These are phyloP conservation scores for Penicillium arizonense DNA, from an alignment of 495 filamentous ascomycete genomes.

Conservation along the genomic window DNA sequence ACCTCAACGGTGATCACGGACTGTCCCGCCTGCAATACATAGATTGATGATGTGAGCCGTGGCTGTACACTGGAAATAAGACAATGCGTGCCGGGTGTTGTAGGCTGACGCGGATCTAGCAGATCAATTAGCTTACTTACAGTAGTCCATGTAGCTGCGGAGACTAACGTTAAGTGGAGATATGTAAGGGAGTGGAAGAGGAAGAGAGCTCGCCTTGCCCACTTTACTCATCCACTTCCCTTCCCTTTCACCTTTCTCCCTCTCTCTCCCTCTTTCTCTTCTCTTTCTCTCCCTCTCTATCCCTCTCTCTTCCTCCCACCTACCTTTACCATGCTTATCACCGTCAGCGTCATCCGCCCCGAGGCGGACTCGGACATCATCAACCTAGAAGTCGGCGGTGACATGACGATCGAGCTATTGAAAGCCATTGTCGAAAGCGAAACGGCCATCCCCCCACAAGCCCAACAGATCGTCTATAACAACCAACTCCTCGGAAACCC, in stretches of 20 bases:
- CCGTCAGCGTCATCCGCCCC: conserved; percentile 76
- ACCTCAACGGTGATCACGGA: too few relatives aligned
- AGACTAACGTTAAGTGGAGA: conserved; percentile 6
- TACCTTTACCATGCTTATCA: conserved; percentile 58
- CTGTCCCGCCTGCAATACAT: too few relatives aligned
- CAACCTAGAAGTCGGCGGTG: conserved; percentile 76
- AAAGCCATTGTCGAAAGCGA: conserved; percentile 78
- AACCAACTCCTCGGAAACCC: conserved; percentile 77
- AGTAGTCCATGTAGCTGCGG: too few relatives aligned
- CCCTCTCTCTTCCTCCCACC: not conserved
- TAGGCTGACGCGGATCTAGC: too few relatives aligned
- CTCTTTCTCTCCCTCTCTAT: not conserved
- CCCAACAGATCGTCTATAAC: conserved; percentile 77
- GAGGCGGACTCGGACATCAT: conserved; percentile 76
- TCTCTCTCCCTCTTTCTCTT: conserved; percentile 3
- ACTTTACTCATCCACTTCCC: conserved; percentile 8
- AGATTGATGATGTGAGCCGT: too few relatives aligned
- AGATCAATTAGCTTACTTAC: too few relatives aligned
- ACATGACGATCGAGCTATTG: conserved; percentile 82
- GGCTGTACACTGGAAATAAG: too few relatives aligned
- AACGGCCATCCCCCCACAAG: conserved; percentile 47
- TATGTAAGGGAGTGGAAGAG: conserved; percentile 5
- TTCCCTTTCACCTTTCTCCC: conserved; percentile 8
- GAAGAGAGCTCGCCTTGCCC: conserved; percentile 4
- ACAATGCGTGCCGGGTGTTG: too few relatives aligned